Evolutionary conservation across 2,329 filamentous ascomycete genomes (phyloP), one percentile per base, ranked within the genome.

Genomic region (Didymella arachidicola): DNA sequence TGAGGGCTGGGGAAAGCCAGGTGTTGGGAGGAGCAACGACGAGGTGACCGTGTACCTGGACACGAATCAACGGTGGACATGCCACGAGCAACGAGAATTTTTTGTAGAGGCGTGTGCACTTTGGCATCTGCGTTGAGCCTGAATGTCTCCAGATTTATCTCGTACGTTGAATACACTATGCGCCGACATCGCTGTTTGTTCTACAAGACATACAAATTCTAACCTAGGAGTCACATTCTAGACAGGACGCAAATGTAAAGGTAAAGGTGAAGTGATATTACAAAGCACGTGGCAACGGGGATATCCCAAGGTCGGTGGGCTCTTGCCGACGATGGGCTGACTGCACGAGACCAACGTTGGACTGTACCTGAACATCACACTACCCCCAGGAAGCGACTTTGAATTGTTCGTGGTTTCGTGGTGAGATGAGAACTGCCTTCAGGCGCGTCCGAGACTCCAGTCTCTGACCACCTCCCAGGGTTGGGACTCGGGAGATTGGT

Each of bases 221-320:
- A 38, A 22, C 25, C n/a, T 25, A 12, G 39, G 39, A 59, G 56
- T 59, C 56, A 54, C 41, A 46, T 14, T 14, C 11, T 19, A 7
- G 2, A 7, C 26, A 11, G 19, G 27, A 25, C 22, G 44, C 26
- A 18, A 42, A 19, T 42, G 27, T 36, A 51, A 42, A 29, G 16
- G 16, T 25, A 7, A n/a, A 26, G 50, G 50, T 59, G 45, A 50
- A 50, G 45, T 59, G 56, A 54, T 36, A 50, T 54, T 46, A 53
- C 50, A 50, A 48, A 54, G 50, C 56, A 59, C 50, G 56, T 59
- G 56, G 50, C 56, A 14, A 59, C 34, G 50, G 56, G 50, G 45
- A 52, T 46, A 30, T 36, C 29, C 18, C 19, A 43, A 45, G n/a
- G 25, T 6, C 49, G 50, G 38, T 45, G 43, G 30, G 18, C 26